Evolutionary conservation across 306 rosid species (phyloP).

Genomic region (Pyrus communis): DNA sequence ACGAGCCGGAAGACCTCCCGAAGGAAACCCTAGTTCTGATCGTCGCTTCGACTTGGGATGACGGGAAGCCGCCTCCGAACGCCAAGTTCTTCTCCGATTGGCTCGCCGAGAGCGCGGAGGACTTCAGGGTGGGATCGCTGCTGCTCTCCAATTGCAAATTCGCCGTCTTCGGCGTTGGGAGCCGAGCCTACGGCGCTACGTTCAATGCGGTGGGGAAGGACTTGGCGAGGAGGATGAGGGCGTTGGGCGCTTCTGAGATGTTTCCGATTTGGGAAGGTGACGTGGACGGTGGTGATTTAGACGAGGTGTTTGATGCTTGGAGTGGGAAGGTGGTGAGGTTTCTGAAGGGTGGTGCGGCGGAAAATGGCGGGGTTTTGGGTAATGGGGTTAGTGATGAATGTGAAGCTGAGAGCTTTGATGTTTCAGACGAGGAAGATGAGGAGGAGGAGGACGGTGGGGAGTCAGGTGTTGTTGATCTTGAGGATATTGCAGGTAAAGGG

Average conservation of each 20-base stretch:
- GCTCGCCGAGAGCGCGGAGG: conserved; percentile 78
- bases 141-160: conserved; percentile 52
- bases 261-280: conserved; percentile 66
- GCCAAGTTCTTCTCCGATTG: conserved; percentile 64
- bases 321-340: conserved; percentile 39
- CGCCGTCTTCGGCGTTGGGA: conserved; percentile 81
- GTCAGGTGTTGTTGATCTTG: conserved; percentile 76
- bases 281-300: conserved; percentile 60
- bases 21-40: conserved; percentile 58
- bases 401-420: conserved; percentile 36
- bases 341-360: conserved; percentile 42
- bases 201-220: conserved; percentile 71
- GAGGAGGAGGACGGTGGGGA: conserved; percentile 30
- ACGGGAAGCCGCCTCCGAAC: conserved; percentile 56
- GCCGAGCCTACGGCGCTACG: conserved; percentile 55
- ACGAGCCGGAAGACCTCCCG: conserved; percentile 85
- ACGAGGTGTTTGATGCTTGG: conserved; percentile 62
- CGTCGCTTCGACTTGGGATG: conserved; percentile 88
- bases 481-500: conserved; percentile 92
- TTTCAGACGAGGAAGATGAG: conserved; percentile 41
- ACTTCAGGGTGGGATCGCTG: conserved; percentile 78
- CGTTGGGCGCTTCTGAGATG: conserved; percentile 68
- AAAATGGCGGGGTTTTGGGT: conserved; percentile 25
- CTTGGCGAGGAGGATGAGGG: conserved; percentile 47
- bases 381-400: conserved; percentile 27